Conservation (phyloP, 2,329 filamentous ascomycete species). For the Colletotrichum phormii region DNA sequence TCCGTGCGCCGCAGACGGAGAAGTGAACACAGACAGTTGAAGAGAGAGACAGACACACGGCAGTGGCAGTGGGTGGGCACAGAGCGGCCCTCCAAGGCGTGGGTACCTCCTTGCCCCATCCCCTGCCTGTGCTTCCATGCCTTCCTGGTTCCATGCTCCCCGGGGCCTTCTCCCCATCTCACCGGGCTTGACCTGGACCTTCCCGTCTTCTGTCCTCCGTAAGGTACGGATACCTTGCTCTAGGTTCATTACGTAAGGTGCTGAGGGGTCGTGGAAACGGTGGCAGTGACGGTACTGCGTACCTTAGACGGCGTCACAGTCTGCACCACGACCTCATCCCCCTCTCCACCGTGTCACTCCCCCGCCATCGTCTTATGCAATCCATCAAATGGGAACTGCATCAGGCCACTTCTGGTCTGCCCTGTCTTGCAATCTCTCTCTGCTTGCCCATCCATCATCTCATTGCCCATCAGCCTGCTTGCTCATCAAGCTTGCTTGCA, state of each 20-base stretch:
- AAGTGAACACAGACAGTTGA: background rate
- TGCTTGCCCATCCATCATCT: slow-evolving; percentile 11
- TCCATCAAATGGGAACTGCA: slow-evolving; percentile 31
- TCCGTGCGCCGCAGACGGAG: slow-evolving; percentile 11
- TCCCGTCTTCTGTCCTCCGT: background rate
- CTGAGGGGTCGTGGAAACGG: background rate
- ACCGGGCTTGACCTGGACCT: slow-evolving; percentile 10
- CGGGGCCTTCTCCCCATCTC: background rate
- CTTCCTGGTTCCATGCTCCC: background rate
- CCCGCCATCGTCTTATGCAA: slow-evolving; percentile 34
- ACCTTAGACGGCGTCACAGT: background rate
- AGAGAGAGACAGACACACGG: background rate
- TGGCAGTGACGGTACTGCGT: background rate
- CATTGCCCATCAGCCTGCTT: background rate
- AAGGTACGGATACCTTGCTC: too few relatives aligned
- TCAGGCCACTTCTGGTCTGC: slow-evolving; percentile 32
- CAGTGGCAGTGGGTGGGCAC: background rate
- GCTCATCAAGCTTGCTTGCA: background rate
- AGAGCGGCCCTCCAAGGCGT: background rate
- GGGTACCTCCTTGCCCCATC: background rate
- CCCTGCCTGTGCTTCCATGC: background rate
- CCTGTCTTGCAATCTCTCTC: slow-evolving; percentile 8
- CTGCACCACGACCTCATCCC: slow-evolving; percentile 5
- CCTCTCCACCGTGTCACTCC: slow-evolving; percentile 20
- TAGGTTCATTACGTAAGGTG: background rate